Evolutionary conservation across 345 rosid genomes (phyloP).

Genomic region (Melaleuca alternifolia): DNA sequence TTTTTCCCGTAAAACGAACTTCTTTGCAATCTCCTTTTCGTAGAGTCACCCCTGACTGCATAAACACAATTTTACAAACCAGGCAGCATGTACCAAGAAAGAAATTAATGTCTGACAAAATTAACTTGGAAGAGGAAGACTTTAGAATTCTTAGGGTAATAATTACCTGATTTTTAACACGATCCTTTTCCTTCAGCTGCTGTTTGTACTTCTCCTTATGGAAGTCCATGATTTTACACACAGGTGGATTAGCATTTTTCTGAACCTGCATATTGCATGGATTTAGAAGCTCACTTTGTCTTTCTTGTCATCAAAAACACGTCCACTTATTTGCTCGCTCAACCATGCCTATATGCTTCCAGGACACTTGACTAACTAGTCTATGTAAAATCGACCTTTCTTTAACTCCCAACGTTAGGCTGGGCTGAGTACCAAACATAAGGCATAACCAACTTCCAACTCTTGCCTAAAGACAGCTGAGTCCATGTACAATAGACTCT

Average conservation of each 20-base stretch:
- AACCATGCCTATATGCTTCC: not conserved
- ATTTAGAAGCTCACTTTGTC: not conserved
- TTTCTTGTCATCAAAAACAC: not conserved
- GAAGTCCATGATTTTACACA: constrained; percentile 57
- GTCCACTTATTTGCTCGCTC: not conserved
- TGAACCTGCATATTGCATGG: constrained; percentile 29
- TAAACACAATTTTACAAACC: not conserved
- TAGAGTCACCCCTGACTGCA: constrained; percentile 31
- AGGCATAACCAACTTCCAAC: not conserved
- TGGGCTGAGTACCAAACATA: not conserved
- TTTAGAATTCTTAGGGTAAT: not conserved
- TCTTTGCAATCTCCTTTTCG: constrained; percentile 46
- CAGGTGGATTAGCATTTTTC: constrained; percentile 38
- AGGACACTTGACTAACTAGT: not conserved
- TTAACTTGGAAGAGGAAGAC: not conserved
- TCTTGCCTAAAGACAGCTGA: not conserved
- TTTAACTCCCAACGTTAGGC: not conserved
- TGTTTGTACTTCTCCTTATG: constrained; percentile 21
- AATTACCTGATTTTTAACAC: constrained; percentile 43
- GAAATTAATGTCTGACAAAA: not conserved
- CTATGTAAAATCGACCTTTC: not conserved
- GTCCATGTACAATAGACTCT: not conserved
- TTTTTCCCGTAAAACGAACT: constrained; percentile 64
- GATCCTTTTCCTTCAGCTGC: constrained; percentile 31
- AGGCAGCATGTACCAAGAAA: not conserved